Percentiles rank a stretch among this genome's conserved stretches.
phyloP scores from a whole-genome alignment of 805 yeast genomes.

The Candida hispaniensis region DNA sequence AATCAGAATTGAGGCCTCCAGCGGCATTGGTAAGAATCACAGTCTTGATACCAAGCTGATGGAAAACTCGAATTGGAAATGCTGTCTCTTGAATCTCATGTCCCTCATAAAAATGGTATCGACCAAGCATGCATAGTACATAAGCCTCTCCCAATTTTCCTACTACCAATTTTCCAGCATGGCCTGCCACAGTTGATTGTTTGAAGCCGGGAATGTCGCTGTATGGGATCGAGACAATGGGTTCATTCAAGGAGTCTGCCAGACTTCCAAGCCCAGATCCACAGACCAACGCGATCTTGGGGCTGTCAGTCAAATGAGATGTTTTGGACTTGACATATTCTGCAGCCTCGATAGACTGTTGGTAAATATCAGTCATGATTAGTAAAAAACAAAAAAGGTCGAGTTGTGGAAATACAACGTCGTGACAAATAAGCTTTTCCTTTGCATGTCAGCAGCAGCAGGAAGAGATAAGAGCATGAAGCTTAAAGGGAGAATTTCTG shows the following conservation, averaged over 20 bases:
- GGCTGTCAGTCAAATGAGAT: conserved; percentile 29
- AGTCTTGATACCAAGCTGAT: conserved; percentile 46
- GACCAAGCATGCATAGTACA: conserved; percentile 87
- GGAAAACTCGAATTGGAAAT: conserved; percentile 73
- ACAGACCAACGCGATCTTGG: conserved; percentile 71
- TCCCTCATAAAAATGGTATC: conserved; percentile 79
- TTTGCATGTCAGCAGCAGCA: too few relatives aligned
- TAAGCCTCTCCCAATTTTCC: conserved; percentile 70
- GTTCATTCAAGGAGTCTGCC: conserved; percentile 40
- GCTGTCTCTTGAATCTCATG: conserved; percentile 71
- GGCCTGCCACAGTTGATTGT: conserved; percentile 80
- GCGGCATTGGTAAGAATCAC: conserved; percentile 86
- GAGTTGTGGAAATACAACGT: too few relatives aligned
- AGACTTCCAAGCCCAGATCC: conserved; percentile 94
- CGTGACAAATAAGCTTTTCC: too few relatives aligned
- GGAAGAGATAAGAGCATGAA: too few relatives aligned
- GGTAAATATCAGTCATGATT: conserved; percentile 7
- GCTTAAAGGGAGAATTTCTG: too few relatives aligned
- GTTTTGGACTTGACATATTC: conserved; percentile 16
- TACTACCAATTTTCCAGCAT: conserved; percentile 69
- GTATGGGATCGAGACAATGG: conserved; percentile 46
- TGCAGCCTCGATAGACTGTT: conserved; percentile 18
- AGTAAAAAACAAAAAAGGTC: too few relatives aligned
- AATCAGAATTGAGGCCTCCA: conserved; percentile 67
- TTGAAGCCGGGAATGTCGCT: conserved; percentile 68